Evolutionary conservation across 306 rosid species (phyloP).

Genomic region (Glycine soja): DNA sequence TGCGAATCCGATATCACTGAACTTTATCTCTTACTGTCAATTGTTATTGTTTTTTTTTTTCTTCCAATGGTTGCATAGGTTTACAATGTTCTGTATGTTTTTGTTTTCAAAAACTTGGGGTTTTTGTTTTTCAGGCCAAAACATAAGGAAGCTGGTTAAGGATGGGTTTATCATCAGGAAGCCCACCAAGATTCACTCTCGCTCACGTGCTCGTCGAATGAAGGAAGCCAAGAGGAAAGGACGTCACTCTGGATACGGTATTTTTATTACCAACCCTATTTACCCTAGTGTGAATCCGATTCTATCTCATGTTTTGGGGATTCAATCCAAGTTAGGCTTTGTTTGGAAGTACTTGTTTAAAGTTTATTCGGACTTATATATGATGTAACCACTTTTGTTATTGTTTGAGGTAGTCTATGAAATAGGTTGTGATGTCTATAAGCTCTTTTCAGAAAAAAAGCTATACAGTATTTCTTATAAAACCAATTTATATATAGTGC

Average conservation of each 20-base stretch:
- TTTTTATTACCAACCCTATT: background rate
- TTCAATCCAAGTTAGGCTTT: background rate
- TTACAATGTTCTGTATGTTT: background rate
- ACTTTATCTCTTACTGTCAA: background rate
- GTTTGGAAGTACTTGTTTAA: background rate
- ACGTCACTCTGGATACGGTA: conserved; percentile 97
- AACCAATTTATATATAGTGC: background rate
- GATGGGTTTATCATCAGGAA: conserved; percentile 97
- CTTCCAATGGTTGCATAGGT: background rate
- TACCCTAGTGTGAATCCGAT: background rate
- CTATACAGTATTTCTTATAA: background rate
- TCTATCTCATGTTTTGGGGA: background rate
- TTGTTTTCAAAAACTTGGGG: background rate
- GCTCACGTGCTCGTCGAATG: conserved; percentile 96
- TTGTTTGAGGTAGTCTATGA: background rate
- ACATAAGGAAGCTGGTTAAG: conserved; percentile 92
- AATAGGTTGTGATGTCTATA: background rate
- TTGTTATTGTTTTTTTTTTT: background rate
- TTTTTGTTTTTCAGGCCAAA: conserved; percentile 74
- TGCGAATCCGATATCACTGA: background rate
- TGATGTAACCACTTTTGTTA: background rate
- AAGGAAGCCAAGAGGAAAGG: conserved; percentile 97
- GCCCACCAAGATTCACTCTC: conserved; percentile 95
- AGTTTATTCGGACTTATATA: too few relatives aligned
- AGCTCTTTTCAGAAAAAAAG: background rate